Percentiles rank a stretch among this genome's conserved stretches.
phyloP scores from a whole-genome alignment of 352 stramenopile genomes.

The Globisporangium irregulare region DNA sequence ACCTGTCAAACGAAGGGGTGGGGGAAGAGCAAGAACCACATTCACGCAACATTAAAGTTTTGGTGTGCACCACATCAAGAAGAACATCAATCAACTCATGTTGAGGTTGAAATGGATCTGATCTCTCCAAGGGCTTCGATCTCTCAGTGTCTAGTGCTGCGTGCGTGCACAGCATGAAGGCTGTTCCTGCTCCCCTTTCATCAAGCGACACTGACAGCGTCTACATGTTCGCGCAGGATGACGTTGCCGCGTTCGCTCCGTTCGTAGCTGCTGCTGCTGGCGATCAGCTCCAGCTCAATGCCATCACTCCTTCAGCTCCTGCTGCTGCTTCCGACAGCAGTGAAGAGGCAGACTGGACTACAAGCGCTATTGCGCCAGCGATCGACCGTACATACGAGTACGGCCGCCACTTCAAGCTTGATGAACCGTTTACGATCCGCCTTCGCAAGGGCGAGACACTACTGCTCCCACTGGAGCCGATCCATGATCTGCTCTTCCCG shows the following conservation, averaged over 20 bases:
- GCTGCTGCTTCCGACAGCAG: not conserved
- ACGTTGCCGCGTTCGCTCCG: not conserved
- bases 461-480: slow-evolving; percentile 28
- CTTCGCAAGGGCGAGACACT: slow-evolving; percentile 23
- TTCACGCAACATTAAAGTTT: too few relatives aligned
- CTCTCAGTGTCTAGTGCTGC: not conserved
- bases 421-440: slow-evolving; percentile 27
- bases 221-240: not conserved
- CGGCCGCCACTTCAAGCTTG: slow-evolving; percentile 23
- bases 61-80: not conserved
- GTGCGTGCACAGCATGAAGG: not conserved
- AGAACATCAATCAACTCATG: not conserved
- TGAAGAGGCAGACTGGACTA: not conserved
- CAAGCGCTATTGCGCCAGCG: not conserved
- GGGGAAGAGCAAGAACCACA: not conserved
- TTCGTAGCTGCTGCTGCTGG: not conserved
- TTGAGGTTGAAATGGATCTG: too few relatives aligned
- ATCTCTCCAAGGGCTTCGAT: not conserved
- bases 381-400: slow-evolving; percentile 27
- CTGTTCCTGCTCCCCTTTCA: not conserved
- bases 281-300: not conserved
- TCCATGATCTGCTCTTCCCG: slow-evolving; percentile 23
- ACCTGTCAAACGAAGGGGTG: not conserved
- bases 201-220: not conserved
- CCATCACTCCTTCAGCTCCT: not conserved